These are phyloP conservation scores for Physcomitrellopsis africana DNA, from an alignment of 225 moss, liverwort and hornwort genomes.

Conservation along the genomic window DNA sequence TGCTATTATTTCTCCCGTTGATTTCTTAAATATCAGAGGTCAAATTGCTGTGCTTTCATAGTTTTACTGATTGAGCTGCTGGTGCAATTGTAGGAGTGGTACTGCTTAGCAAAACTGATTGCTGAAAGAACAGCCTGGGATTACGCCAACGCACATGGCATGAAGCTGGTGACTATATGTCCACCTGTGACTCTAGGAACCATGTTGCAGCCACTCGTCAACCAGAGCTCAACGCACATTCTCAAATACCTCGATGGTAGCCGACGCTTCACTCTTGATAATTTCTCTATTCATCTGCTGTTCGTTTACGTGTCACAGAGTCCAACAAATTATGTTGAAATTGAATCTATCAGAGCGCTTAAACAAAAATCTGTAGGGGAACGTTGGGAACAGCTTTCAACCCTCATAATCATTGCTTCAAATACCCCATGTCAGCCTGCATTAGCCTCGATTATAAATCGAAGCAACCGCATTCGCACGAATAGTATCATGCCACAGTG, in stretches of 20 bases:
- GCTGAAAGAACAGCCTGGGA: conserved; percentile 60
- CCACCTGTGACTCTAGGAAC: conserved; percentile 52
- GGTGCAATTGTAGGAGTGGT: conserved; percentile 52
- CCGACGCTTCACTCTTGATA: neutral
- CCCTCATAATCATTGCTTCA: too few species aligned
- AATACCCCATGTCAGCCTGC: too few species aligned
- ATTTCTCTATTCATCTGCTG: neutral
- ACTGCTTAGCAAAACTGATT: conserved; percentile 53
- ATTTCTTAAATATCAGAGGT: neutral
- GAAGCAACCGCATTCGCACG: neutral
- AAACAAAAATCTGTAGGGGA: too few species aligned
- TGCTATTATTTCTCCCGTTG: neutral
- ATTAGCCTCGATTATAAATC: too few species aligned
- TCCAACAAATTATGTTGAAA: neutral
- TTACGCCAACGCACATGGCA: conserved; percentile 35
- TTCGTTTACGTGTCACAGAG: neutral
- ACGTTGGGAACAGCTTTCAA: too few species aligned
- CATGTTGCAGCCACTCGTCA: conserved; percentile 49
- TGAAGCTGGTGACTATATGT: conserved; percentile 43
- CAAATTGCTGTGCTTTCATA: neutral
- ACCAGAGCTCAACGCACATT: conserved; percentile 54
- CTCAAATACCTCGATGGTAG: conserved; percentile 62
- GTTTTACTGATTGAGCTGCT: neutral
- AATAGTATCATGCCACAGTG: neutral
- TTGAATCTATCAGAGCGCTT: too few species aligned